Evolutionary conservation across 805 yeast species (phyloP).

Genomic region (Maudiozyma pseudohumilis): DNA sequence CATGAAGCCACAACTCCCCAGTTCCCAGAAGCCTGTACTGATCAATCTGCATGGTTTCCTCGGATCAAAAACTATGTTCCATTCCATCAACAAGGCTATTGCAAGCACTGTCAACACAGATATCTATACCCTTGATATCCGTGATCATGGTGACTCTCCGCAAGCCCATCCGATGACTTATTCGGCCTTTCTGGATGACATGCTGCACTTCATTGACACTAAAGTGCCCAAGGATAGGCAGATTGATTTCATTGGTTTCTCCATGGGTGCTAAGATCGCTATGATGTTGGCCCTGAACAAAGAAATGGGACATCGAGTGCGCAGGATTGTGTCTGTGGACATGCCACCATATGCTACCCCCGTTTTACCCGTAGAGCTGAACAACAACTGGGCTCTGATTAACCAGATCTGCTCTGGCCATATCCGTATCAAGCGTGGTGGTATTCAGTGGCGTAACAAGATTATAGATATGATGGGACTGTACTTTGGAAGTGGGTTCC

Average conservation of each 20-base stretch:
- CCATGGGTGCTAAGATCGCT: slow-evolving; percentile 54
- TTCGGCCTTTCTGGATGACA: slow-evolving; percentile 35
- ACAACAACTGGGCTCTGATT: slow-evolving; percentile 16
- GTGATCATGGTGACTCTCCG: slow-evolving; percentile 47
- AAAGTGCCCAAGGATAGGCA: slow-evolving; percentile 17
- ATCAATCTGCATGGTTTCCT: slow-evolving; percentile 45
- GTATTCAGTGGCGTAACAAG: slow-evolving; percentile 17
- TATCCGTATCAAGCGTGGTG: slow-evolving; percentile 15
- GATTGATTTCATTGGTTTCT: slow-evolving; percentile 39
- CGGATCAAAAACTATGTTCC: slow-evolving; percentile 39
- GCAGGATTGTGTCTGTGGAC: slow-evolving; percentile 36
- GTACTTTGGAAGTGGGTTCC: slow-evolving; percentile 26
- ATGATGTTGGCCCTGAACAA: slow-evolving; percentile 34
- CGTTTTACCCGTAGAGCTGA: slow-evolving; percentile 13
- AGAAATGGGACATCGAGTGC: slow-evolving; percentile 17
- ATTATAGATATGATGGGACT: slow-evolving; percentile 15
- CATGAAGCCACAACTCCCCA: slow-evolving; percentile 7
- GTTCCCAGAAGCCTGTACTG: slow-evolving; percentile 28
- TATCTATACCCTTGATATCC: slow-evolving; percentile 38
- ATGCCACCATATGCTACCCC: slow-evolving; percentile 25
- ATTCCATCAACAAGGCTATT: slow-evolving; percentile 31
- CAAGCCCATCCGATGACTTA: slow-evolving; percentile 38
- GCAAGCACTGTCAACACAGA: slow-evolving; percentile 26
- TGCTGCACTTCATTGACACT: slow-evolving; percentile 29
- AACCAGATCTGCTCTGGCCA: slow-evolving; percentile 14